Percentiles rank a stretch among this genome's conserved stretches.
These are phyloP conservation scores for Ceratobasidium sp. DNA, from an alignment of 1,284 basidiomycete species.

Conservation along the genomic window DNA sequence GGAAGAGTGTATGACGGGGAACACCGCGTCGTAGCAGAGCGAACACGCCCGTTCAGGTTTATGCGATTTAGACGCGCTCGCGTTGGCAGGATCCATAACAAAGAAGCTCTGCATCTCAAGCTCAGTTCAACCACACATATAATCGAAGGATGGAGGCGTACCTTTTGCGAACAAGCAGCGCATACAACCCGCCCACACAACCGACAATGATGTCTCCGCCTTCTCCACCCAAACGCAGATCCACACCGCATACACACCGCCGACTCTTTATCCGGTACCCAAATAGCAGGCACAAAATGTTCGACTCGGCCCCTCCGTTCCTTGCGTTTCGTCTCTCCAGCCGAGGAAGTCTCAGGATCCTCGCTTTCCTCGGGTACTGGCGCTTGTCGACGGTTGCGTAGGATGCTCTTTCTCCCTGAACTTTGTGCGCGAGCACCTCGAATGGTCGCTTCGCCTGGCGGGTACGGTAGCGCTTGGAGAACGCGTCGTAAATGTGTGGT, in stretches of 20 bases:
- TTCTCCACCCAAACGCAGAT: conserved; percentile 78
- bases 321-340: conserved; percentile 24
- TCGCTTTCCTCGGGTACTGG: conserved; percentile 12
- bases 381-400: conserved; percentile 47
- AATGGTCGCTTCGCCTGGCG: conserved; percentile 59
- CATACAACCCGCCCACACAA: conserved; percentile 91
- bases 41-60: conserved; percentile 85
- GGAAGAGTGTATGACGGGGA: conserved; percentile 64
- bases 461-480: conserved; percentile 76
- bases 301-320: conserved; percentile 69
- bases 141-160: background rate
- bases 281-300: conserved; percentile 90
- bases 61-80: conserved; percentile 51
- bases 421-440: conserved; percentile 44
- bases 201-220: conserved; percentile 89
- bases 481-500: conserved; percentile 76
- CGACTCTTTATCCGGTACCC: conserved; percentile 88
- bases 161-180: conserved; percentile 80
- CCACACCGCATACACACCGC: conserved; percentile 86
- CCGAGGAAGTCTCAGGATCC: background rate
- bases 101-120: conserved; percentile 73
- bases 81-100: conserved; percentile 67
- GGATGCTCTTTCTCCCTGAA: conserved; percentile 48
- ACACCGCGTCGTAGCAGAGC: conserved; percentile 85
- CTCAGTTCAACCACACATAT: background rate